Percentiles rank a stretch among this genome's conserved stretches.
Conservation (phyloP, 2,329 filamentous ascomycete genomes). For the Pyrenochaeta sp. region DNA sequence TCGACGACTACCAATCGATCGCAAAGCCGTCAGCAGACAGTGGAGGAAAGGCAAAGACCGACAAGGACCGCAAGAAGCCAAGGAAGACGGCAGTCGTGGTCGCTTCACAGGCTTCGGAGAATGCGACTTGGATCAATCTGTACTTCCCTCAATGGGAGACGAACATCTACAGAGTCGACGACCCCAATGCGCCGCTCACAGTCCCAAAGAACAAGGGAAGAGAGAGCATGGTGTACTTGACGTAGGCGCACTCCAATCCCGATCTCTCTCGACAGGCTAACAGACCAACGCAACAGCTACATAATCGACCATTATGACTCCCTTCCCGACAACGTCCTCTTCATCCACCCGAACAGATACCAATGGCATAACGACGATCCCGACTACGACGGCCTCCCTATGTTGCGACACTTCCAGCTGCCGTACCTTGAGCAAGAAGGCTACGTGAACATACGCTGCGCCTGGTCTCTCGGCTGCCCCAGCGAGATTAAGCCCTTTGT, state of each 20-base stretch:
- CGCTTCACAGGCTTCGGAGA: conserved; percentile 47
- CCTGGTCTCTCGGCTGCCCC: conserved; percentile 61
- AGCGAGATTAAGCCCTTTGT: conserved; percentile 57
- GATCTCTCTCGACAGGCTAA: not conserved
- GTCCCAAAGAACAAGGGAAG: conserved; percentile 58
- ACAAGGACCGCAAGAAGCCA: conserved; percentile 15
- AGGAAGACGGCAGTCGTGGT: conserved; percentile 46
- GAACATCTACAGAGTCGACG: conserved; percentile 54
- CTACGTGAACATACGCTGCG: conserved; percentile 63
- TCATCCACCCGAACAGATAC: conserved; percentile 53
- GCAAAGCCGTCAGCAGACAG: conserved; percentile 9
- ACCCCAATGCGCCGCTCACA: conserved; percentile 45
- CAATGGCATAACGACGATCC: conserved; percentile 62
- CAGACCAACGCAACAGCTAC: conserved; percentile 34
- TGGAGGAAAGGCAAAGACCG: conserved; percentile 19
- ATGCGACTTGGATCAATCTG: conserved; percentile 51
- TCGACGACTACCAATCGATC: conserved; percentile 15
- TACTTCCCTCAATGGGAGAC: conserved; percentile 50
- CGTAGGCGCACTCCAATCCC: conserved; percentile 38
- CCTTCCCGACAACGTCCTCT: conserved; percentile 51
- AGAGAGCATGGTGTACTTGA: conserved; percentile 60
- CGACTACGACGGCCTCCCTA: conserved; percentile 59
- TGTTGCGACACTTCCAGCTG: conserved; percentile 58
- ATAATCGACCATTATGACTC: conserved; percentile 52
- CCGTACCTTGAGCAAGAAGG: conserved; percentile 58